These are phyloP conservation scores for Termitomyces sp. DNA, from an alignment of 768 basidiomycete species.

Conservation along the genomic window DNA sequence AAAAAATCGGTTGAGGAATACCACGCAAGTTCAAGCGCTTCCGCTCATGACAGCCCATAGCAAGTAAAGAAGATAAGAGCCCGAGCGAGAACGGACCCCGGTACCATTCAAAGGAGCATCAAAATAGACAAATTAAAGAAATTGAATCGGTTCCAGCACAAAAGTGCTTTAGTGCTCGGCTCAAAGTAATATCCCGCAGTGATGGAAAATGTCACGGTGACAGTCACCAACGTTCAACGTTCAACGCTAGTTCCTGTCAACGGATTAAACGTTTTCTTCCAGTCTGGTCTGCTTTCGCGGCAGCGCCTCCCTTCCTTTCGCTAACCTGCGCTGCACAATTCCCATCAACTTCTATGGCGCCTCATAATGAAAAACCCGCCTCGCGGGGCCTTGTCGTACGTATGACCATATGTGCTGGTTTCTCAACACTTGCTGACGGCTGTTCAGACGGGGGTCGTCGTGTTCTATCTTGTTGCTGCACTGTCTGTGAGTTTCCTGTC, in stretches of 20 bases:
- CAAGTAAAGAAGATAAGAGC: too few relatives aligned
- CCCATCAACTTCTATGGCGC: slow-evolving; percentile 16
- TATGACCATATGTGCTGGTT: neutral
- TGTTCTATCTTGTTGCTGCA: slow-evolving; percentile 87
- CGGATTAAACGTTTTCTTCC: neutral
- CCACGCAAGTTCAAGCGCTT: neutral
- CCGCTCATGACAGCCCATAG: too few relatives aligned
- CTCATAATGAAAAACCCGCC: slow-evolving; percentile 26
- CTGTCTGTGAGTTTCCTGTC: slow-evolving; percentile 60
- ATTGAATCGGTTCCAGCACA: neutral
- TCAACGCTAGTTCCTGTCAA: neutral
- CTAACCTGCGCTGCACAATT: slow-evolving; percentile 3
- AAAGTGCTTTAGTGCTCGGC: neutral
- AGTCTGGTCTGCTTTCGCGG: neutral
- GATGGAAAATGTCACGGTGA: neutral
- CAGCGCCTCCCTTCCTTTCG: slow-evolving; percentile 5
- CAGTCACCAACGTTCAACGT: neutral
- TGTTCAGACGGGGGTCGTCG: slow-evolving; percentile 61
- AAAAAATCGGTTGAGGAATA: neutral
- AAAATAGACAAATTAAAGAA: neutral
- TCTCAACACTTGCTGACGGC: neutral
- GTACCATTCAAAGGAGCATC: neutral
- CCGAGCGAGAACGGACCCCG: neutral
- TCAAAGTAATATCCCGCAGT: neutral
- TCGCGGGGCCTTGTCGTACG: slow-evolving; percentile 44